phyloP scores from a whole-genome alignment of 257 asterid genomes.

The Solanum paucissectum region DNA sequence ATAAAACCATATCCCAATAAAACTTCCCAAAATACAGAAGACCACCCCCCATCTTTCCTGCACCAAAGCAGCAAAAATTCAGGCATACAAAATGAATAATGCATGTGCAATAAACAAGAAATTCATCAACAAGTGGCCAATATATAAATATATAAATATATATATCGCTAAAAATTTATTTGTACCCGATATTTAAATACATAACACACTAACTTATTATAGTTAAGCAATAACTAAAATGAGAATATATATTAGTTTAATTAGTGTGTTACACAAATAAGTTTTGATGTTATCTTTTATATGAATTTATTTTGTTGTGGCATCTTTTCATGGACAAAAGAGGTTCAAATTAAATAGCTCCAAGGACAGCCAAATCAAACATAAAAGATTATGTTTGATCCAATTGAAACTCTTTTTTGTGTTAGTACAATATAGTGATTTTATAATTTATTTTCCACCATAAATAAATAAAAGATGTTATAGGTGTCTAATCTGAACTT shows the following conservation, averaged over 20 bases:
- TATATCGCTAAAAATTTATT: neutral
- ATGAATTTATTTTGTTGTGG: neutral
- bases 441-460: neutral
- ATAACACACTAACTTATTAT: neutral
- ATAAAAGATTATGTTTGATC: conserved; percentile 4
- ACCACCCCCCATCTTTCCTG: neutral
- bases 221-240: neutral
- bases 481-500: conserved; percentile 13
- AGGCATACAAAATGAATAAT: conserved; percentile 3
- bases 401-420: neutral
- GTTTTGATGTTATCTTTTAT: neutral
- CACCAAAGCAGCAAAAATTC: neutral
- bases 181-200: neutral
- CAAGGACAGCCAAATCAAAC: conserved; percentile 7
- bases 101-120: neutral
- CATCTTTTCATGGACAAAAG: neutral
- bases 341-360: neutral
- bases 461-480: neutral
- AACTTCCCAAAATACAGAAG: neutral
- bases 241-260: no score
- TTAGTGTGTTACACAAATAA: neutral
- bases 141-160: neutral
- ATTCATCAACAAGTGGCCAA: neutral
- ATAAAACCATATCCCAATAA: neutral
- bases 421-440: neutral